A percentile compares a stretch with the other conserved stretches of the same genome.
Evolutionary conservation across 306 rosid genomes (phyloP).

Genomic region (Quercus berberidifolia): DNA sequence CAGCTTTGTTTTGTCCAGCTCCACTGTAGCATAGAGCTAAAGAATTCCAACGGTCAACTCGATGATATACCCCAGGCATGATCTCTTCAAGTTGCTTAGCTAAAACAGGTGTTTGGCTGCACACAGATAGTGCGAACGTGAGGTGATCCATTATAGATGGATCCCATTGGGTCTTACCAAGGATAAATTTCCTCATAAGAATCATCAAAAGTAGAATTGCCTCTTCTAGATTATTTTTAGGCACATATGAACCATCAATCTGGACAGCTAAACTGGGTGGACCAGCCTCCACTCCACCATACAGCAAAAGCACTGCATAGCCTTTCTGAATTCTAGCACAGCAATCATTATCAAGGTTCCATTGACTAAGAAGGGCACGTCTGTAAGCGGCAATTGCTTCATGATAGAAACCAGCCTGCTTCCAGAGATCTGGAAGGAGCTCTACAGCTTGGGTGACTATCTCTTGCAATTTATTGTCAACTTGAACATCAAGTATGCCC

Average conservation of each 20-base stretch:
- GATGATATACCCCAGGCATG: constrained; percentile 84
- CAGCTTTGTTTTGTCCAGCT: constrained; percentile 61
- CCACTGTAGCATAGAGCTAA: constrained; percentile 82
- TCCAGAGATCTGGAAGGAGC: constrained; percentile 95
- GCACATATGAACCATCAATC: constrained; percentile 74
- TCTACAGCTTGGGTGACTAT: constrained; percentile 82
- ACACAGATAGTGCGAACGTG: constrained; percentile 75
- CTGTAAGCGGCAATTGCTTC: constrained; percentile 82
- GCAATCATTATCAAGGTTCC: constrained; percentile 85
- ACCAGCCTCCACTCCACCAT: constrained; percentile 86
- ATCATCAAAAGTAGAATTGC: constrained; percentile 86
- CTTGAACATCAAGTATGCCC: constrained; percentile 77
- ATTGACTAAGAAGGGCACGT: constrained; percentile 79
- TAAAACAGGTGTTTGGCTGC: constrained; percentile 74
- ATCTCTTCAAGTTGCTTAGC: constrained; percentile 80
- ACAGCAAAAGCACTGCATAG: constrained; percentile 68
- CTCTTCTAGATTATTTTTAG: constrained; percentile 92
- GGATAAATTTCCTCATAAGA: constrained; percentile 58
- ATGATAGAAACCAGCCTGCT: constrained; percentile 55
- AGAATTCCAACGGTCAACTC: constrained; percentile 84
- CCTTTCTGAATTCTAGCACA: constrained; percentile 87
- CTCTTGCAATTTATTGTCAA: constrained; percentile 81
- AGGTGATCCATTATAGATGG: constrained; percentile 91
- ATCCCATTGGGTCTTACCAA: constrained; percentile 81
- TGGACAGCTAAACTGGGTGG: constrained; percentile 87